Evolutionary conservation across 352 stramenopile genomes (phyloP), one percentile per base, ranked within the genome.

Genomic region (Globisporangium cederbergense): DNA sequence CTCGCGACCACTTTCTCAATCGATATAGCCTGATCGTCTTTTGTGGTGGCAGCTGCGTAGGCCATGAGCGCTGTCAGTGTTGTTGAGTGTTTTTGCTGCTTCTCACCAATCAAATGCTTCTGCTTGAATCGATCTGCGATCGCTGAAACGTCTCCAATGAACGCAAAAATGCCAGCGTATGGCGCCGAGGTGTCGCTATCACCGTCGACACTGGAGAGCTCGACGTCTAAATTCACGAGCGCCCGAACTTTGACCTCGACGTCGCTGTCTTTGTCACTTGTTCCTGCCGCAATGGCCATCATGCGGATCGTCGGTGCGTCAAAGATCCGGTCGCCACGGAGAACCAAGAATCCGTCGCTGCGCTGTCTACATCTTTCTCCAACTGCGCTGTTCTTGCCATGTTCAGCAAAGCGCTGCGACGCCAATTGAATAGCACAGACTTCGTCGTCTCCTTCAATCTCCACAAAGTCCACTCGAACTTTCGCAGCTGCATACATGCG

Each of bases 241-340:
- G 65, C 64, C 3, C 64, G 67, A 18, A 70, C 32, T 14, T 40
- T 54, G 45, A 60, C 25, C 22, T 28, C 49, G 46, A 45, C 13
- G 7, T 32, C 40, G 25, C 8, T 28, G 6, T 10, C 8, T 28
- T 28, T 14, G 14, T 16, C 50, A 42, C 3, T 50, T 10, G 51
- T 20, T 9, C 5, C 20, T 14, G 14, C 32, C 10, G 58, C 47
- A 18, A 57, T 30, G 11, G 67, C 50, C 68, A 74, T 74, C 65
- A 74, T 74, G 25, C 56, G 54, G 36, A 74, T 60, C 18, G 68
- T 72, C n/a, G 68, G 53, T 16, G 65, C 65, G 32, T 74, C 65
- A 20, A 74, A 74, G 53, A 60, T 56, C 14, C 55, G 68, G 20
- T 57, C 30, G 36, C 50, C 52, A n/a, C 60, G 14, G 22, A 68